These are phyloP conservation scores for Populus hybrid DNA, from an alignment of 441 rosid genomes.

Conservation along the genomic window DNA sequence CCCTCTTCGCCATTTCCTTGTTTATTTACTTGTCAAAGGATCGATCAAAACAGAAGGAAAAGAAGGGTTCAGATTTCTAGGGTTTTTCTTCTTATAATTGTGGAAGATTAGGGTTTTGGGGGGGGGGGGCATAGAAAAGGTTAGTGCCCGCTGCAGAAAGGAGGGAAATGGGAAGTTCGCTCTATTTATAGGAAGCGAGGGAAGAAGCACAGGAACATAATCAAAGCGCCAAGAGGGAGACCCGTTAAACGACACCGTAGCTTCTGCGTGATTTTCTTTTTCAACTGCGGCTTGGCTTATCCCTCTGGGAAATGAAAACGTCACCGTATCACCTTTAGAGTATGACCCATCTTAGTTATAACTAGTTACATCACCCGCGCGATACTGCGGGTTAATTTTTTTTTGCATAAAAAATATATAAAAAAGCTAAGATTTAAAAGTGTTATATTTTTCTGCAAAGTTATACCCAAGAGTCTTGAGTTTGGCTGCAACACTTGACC, in stretches of 20 bases:
- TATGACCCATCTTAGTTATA: not conserved
- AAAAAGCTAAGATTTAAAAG: no score
- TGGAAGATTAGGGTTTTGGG: not conserved
- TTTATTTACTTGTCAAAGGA: not conserved
- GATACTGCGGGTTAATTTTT: no score
- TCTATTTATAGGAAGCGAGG: not conserved
- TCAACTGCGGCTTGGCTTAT: not conserved
- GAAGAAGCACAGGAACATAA: not conserved
- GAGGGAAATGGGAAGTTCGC: not conserved
- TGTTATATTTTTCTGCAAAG: no score
- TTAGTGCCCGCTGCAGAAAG: not conserved
- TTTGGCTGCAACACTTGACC: no score
- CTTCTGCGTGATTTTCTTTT: not conserved
- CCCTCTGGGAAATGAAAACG: not conserved
- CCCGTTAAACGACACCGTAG: not conserved
- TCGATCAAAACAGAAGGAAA: not conserved
- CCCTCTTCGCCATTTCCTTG: conserved; percentile 19
- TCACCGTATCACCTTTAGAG: not conserved
- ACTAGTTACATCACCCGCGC: no score
- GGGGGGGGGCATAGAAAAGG: not conserved
- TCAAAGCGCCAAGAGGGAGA: not conserved
- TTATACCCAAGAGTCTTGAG: no score
- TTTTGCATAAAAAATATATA: no score
- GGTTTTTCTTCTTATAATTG: not conserved
- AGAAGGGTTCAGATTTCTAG: not conserved